Conservation (phyloP, 345 rosid genomes). For the Turritis glabra region DNA sequence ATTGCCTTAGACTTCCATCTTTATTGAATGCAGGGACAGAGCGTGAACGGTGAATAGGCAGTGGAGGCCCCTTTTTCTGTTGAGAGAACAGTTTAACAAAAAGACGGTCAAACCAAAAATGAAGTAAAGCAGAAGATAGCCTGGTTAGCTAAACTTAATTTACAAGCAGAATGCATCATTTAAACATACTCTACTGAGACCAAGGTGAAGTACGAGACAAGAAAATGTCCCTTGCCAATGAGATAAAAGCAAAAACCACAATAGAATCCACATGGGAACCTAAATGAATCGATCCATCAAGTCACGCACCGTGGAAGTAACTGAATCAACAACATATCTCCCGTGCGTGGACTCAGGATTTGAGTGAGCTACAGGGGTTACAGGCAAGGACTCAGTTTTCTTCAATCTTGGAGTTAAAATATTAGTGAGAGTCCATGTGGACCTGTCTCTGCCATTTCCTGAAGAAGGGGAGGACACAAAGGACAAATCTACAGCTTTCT, state of each 20-base stretch:
- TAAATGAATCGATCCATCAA: not conserved
- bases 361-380: conserved; percentile 69
- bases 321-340: conserved; percentile 44
- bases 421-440: conserved; percentile 60
- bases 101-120: conserved; percentile 12
- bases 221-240: conserved; percentile 13
- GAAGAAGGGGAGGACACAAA: conserved; percentile 47
- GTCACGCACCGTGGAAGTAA: conserved; percentile 51
- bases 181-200: conserved; percentile 14
- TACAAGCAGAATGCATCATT: conserved; percentile 10
- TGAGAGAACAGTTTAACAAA: not conserved
- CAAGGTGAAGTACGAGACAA: conserved; percentile 11
- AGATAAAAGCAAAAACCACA: conserved; percentile 11
- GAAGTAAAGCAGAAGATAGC: conserved; percentile 22
- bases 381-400: conserved; percentile 69
- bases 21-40: conserved; percentile 75
- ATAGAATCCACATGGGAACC: conserved; percentile 21
- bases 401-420: conserved; percentile 56
- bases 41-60: conserved; percentile 75
- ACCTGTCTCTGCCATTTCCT: conserved; percentile 55
- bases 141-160: not conserved
- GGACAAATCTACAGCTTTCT: conserved; percentile 73
- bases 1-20: conserved; percentile 53
- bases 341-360: conserved; percentile 94
- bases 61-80: conserved; percentile 61